Base-by-base conservation (phyloP, 192 early-diverging fungal species). In the Coemansia sp. region DNA sequence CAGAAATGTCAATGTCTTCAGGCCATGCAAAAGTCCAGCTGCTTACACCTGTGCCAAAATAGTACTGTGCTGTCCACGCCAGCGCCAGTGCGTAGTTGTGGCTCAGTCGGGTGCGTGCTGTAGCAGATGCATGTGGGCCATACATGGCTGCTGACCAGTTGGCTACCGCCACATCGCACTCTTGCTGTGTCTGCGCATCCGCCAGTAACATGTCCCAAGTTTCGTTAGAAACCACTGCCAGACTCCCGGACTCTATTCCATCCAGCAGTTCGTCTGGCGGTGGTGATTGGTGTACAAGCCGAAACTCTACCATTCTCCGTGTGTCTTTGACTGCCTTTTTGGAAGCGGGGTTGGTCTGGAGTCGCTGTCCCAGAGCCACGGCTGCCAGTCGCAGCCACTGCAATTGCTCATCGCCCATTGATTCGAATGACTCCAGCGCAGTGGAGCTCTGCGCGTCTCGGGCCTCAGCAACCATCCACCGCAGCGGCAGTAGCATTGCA, bases 11-110 rank as follows among this genome's bases (percentile, higher is more conserved):
- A 9, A 71, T 66, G 16, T 72, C 59, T 8, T 56, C 67, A 0
- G 76, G 76, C 76, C 76, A 78, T 7, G 54, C 44, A 56, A 73
- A 73, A 16, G 62, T 53, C 76, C 76, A 79, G 67, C 71, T 67
- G 34, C 64, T 52, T 2, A 73, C 76, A 1, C 50, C 19, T 14
- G 67, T 63, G 0, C 32, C 27, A 67, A 79, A 79, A 58, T 69
- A 79, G 38, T 73, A 73, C 48, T 34, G 56, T 1, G 67, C 26
- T 3, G 71, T 73, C 76, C 76, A 79, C 0, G 56, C 76, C 41
- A 79, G 60, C 4, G 71, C 67, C 8, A 64, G 24, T 0, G 64
- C 71, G 22, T 79, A 79, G 48, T 48, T 28, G 2, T 25, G 10
- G 52, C 71, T 58, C 3, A 79, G 41, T 5, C 30, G 49, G 3